These are phyloP conservation scores for Eimeria maxima DNA, from an alignment of 169 alveolate genomes.

Conservation along the genomic window DNA sequence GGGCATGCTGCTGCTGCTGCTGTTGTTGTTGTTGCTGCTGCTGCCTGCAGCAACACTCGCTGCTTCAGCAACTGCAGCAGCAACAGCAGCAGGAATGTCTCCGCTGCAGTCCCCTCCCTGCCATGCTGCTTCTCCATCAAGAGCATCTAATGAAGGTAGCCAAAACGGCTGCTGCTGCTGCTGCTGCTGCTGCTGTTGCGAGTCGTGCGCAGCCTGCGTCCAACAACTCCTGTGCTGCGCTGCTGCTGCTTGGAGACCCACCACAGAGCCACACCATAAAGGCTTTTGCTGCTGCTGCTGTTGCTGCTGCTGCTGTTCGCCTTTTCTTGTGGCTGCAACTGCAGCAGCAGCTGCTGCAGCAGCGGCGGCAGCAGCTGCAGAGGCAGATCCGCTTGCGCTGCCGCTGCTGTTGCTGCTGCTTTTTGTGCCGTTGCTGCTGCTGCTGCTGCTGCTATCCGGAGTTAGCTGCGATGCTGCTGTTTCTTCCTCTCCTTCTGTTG, in stretches of 20 bases:
- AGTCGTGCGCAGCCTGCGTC: slow-evolving; percentile 19
- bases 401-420: slow-evolving; percentile 6
- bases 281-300: slow-evolving; percentile 62
- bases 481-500: slow-evolving; percentile 27
- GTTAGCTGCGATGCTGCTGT: background rate
- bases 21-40: background rate
- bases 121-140: slow-evolving; percentile 19
- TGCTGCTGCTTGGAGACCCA: slow-evolving; percentile 29
- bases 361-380: background rate
- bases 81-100: slow-evolving; percentile 14
- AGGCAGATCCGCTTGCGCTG: no score
- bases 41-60: no score
- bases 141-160: slow-evolving; percentile 8
- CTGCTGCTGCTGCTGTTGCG: slow-evolving; percentile 34
- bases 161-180: no score
- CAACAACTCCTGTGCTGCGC: slow-evolving; percentile 44
- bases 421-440: slow-evolving; percentile 46
- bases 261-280: slow-evolving; percentile 8
- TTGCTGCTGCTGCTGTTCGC: slow-evolving; percentile 30
- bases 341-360: background rate
- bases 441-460: slow-evolving; percentile 51
- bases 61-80: no score
- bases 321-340: background rate
- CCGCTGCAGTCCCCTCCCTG: slow-evolving; percentile 43
- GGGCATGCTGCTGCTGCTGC: slow-evolving; percentile 22